Conservation (phyloP, 257 asterid species). For the Solanum tarapatanum region DNA sequence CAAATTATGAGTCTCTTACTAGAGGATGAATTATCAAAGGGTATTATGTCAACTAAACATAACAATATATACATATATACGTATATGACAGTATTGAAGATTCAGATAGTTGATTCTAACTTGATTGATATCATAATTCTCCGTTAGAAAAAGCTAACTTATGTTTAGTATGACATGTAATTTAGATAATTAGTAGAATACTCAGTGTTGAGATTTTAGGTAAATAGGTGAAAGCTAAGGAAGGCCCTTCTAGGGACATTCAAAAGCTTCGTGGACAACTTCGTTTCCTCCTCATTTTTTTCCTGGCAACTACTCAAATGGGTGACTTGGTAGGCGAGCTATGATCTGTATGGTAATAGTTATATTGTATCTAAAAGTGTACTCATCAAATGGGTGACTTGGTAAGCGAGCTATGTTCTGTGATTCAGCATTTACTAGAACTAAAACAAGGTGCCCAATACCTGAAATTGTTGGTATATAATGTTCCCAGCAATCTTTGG, state of each 20-base stretch:
- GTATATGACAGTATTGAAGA: neutral
- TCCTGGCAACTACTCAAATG: neutral
- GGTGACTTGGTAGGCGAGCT: neutral
- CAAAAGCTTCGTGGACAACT: neutral
- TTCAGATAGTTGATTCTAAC: neutral
- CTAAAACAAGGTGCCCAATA: neutral
- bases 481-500: neutral
- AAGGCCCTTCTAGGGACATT: neutral
- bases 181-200: neutral
- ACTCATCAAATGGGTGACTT: neutral
- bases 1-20: constrained; percentile 57
- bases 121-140: neutral
- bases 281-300: neutral
- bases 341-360: neutral
- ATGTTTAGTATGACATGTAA: neutral
- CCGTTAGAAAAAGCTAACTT: neutral
- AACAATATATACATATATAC: neutral
- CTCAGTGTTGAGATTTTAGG: neutral
- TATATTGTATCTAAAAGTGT: neutral
- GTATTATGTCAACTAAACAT: constrained; percentile 36
- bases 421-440: neutral
- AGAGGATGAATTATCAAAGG: constrained; percentile 64
- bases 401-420: neutral
- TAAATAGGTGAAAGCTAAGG: neutral
- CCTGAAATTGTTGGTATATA: neutral